These are phyloP conservation scores for Cystobasidium onofrii DNA, from an alignment of 768 basidiomycete species.

Conservation along the genomic window DNA sequence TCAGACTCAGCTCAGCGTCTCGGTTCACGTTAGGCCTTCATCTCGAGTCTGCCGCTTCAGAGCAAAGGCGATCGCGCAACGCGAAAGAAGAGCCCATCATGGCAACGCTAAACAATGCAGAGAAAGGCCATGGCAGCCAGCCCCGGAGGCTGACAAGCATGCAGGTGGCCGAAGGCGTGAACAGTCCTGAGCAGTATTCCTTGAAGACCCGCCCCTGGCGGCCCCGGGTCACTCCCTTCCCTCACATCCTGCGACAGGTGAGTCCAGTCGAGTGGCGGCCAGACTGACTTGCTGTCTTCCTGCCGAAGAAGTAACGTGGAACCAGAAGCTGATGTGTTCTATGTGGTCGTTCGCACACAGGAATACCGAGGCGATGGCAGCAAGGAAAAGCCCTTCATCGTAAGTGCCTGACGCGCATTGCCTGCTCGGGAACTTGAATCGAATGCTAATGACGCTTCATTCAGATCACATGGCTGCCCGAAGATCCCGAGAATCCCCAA, in stretches of 20 bases:
- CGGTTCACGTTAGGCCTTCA: too few species aligned
- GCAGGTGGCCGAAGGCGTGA: neutral
- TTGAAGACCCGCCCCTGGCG: conserved; percentile 5
- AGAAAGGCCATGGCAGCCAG: neutral
- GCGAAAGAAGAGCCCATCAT: neutral
- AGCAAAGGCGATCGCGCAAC: neutral
- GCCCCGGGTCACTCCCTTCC: conserved; percentile 17
- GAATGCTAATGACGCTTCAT: neutral
- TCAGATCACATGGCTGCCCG: conserved; percentile 17
- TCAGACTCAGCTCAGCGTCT: too few species aligned
- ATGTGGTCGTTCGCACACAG: neutral
- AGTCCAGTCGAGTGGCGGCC: neutral
- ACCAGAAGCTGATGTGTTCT: neutral
- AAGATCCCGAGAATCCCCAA: conserved; percentile 27
- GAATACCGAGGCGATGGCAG: conserved; percentile 18
- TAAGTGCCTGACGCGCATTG: neutral
- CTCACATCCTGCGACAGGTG: conserved; percentile 9
- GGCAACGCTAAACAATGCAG: conserved; percentile 9
- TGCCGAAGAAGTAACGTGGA: neutral
- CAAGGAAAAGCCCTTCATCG: conserved; percentile 22
- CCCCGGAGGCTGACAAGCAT: conserved; percentile 10
- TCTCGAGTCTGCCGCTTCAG: neutral
- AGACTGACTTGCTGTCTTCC: too few species aligned
- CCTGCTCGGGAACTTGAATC: neutral
- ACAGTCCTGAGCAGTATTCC: conserved; percentile 20